Evolutionary conservation across 345 rosid species (phyloP), one percentile per base, ranked within the genome.

Genomic region (Gynandropsis gynandra): DNA sequence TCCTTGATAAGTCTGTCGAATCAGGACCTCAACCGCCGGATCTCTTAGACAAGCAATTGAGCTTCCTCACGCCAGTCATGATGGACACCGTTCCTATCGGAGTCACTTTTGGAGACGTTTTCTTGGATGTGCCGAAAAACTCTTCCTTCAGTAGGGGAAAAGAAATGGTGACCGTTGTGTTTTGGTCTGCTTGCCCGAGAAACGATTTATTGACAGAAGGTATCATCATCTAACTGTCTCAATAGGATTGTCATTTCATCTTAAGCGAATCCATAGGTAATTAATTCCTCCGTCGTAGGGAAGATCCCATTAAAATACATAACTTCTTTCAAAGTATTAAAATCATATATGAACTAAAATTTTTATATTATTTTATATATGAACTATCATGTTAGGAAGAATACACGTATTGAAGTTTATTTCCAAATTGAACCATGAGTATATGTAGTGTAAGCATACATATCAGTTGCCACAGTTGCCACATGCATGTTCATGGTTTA

Each of bases 171-270:
- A 70, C 74, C 8, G 94, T 83, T 21, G 76, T 79, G 44, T 93
- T 88, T 75, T 83, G 84, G 88, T 80, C 97, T n/a, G 94, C 85
- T 52, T 93, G 95, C 67, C 99, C 95, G 6, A 74, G 97, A 71
- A 93, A 88, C 58, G 97, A 93, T 71, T 77, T 85, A 16, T 67
- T 93, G 87, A 80, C 87, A 0, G 97, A 88, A 71, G 99, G 99
- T 65, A 65, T 53, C 50, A 17, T 52, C 50, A 65, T 18, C 13
- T 32, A 54, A 55, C 44, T 54, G 55, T 2, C 29, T 24, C 29
- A 24, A 24, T n/a, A n/a, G n/a, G n/a, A n/a, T n/a, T n/a, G n/a
- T n/a, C n/a, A n/a, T n/a, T n/a, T n/a, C n/a, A n/a, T 10, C 17
- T 41, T 31, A 17, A 8, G 16, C 47, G 13, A 18, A 7, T 33